Conservation (phyloP, 2,329 filamentous ascomycete genomes). For the Rhinocladiella similis region DNA sequence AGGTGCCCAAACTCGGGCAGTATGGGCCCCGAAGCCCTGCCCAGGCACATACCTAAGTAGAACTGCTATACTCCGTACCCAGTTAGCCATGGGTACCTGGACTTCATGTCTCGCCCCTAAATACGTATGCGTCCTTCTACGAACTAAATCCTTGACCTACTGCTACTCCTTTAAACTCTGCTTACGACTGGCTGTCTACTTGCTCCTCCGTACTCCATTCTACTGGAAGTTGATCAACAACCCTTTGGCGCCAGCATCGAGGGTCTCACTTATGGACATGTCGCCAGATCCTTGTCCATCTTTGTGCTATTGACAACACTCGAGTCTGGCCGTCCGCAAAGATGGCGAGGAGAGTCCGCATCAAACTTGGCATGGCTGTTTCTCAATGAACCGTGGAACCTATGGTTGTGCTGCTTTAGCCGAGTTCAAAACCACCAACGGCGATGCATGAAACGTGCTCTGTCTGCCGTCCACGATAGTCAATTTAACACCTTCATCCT, state of each 20-base stretch:
- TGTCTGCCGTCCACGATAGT: conserved; percentile 17
- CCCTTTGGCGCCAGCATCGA: not conserved
- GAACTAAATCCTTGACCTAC: too few species aligned
- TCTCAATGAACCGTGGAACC: not conserved
- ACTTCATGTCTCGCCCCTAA: too few species aligned
- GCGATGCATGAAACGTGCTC: conserved; percentile 15
- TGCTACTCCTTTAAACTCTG: too few species aligned
- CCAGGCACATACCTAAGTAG: too few species aligned
- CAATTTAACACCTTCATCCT: conserved; percentile 21
- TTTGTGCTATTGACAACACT: not conserved
- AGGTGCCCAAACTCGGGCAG: too few species aligned
- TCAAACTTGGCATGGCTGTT: not conserved
- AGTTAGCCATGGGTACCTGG: too few species aligned
- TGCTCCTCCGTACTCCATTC: not conserved
- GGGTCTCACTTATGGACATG: too few species aligned
- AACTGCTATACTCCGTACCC: too few species aligned
- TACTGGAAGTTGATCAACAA: conserved; percentile 1
- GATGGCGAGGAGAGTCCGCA: not conserved
- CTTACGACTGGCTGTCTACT: too few species aligned
- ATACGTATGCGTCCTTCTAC: too few species aligned
- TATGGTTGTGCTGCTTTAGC: conserved; percentile 1
- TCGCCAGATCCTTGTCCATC: too few species aligned
- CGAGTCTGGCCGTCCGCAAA: not conserved
- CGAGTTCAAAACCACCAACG: conserved; percentile 11
- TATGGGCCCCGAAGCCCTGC: too few species aligned